Evolutionary conservation across 176 grass and related monocot species (phyloP).

Genomic region (Bothriochloa decipiens): DNA sequence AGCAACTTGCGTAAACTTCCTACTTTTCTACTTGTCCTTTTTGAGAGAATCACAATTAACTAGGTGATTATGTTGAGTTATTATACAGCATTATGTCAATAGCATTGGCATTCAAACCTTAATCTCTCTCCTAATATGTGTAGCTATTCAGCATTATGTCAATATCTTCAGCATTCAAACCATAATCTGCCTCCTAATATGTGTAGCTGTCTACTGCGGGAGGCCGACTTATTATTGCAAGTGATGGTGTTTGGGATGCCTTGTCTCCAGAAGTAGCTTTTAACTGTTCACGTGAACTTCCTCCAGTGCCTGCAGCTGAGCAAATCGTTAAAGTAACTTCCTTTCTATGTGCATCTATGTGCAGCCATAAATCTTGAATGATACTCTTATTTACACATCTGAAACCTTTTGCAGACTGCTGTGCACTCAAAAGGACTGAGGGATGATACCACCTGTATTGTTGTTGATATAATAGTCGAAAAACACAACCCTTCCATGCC

Average conservation of each 20-base stretch:
- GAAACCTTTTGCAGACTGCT: constrained; percentile 69
- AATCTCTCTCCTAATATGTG: constrained; percentile 35
- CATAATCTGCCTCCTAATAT: constrained; percentile 31
- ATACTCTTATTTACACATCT: constrained; percentile 32
- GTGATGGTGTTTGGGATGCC: constrained; percentile 98
- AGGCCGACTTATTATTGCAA: constrained; percentile 84
- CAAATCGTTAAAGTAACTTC: constrained; percentile 86
- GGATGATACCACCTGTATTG: constrained; percentile 95
- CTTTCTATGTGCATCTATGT: not conserved
- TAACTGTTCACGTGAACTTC: constrained; percentile 63
- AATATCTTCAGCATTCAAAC: constrained; percentile 27
- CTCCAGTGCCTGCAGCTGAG: constrained; percentile 67
- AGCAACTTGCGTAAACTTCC: not conserved
- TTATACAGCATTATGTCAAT: constrained; percentile 26
- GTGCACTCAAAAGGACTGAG: constrained; percentile 86
- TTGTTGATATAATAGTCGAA: constrained; percentile 81
- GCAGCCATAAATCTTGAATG: constrained; percentile 7
- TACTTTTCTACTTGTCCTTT: not conserved
- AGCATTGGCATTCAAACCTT: constrained; percentile 20
- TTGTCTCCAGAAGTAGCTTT: constrained; percentile 72
- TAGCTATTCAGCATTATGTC: constrained; percentile 60
- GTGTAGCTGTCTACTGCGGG: constrained; percentile 78
- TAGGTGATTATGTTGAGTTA: constrained; percentile 22
- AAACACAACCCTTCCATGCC: constrained; percentile 51
- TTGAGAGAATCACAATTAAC: not conserved